Conservation (phyloP, 805 yeast species). For the Barnettozyma pratensis region DNA sequence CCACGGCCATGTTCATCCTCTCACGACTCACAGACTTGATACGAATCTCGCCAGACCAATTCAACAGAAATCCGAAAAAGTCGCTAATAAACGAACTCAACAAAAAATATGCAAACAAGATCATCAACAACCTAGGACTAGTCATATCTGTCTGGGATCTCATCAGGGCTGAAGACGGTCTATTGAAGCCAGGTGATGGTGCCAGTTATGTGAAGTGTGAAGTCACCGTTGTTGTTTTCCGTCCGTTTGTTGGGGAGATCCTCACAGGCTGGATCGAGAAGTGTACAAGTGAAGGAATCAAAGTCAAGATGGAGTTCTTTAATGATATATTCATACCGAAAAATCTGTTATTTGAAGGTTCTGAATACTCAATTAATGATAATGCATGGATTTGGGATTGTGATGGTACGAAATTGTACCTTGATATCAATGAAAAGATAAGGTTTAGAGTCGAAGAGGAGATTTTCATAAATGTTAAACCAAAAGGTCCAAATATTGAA, state of each 20-base stretch:
- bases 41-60: conserved; percentile 82
- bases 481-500: conserved; percentile 52
- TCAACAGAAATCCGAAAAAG: conserved; percentile 63
- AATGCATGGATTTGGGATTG: conserved; percentile 95
- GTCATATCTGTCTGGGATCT: conserved; percentile 84
- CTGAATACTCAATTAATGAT: conserved; percentile 63
- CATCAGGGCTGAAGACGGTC: conserved; percentile 77
- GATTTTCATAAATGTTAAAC: conserved; percentile 77
- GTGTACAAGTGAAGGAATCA: conserved; percentile 82
- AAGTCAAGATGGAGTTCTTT: conserved; percentile 78
- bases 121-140: conserved; percentile 79
- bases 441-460: conserved; percentile 90
- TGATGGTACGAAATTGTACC: conserved; percentile 66
- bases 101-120: conserved; percentile 79
- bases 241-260: conserved; percentile 93
- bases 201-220: conserved; percentile 71
- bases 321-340: conserved; percentile 90
- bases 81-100: conserved; percentile 79
- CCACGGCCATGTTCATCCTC: conserved; percentile 67
- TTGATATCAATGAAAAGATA: conserved; percentile 88
- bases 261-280: conserved; percentile 90
- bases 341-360: conserved; percentile 71
- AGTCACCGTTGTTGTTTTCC: conserved; percentile 76
- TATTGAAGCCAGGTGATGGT: conserved; percentile 92
- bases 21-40: conserved; percentile 79